Evolutionary conservation across 148 eudicot genomes (phyloP).

Genomic region (Chenopodium berlandieri): DNA sequence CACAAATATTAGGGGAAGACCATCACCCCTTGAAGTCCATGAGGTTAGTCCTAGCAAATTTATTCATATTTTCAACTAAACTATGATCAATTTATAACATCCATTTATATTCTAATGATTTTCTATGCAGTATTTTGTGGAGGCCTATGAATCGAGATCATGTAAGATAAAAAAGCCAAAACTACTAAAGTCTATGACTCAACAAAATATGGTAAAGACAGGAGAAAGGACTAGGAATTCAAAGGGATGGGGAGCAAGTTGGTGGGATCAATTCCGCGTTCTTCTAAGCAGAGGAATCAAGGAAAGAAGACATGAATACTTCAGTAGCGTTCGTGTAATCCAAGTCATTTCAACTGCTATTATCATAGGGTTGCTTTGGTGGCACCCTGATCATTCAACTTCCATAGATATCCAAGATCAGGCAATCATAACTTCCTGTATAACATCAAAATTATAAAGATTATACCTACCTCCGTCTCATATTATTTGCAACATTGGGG

Average conservation of each 20-base stretch:
- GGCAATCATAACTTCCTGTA: neutral
- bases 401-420: conserved; percentile 21
- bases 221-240: conserved; percentile 1
- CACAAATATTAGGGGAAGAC: neutral
- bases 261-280: conserved; percentile 34
- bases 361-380: conserved; percentile 36
- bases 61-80: neutral
- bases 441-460: neutral
- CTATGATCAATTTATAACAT: neutral
- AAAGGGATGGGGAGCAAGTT: conserved; percentile 24
- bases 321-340: conserved; percentile 27
- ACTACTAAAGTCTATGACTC: neutral
- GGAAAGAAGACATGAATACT: conserved; percentile 35
- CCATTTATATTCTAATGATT: too few species aligned
- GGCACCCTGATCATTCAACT: conserved; percentile 23
- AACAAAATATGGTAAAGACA: neutral
- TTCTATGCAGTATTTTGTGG: conserved; percentile 27
- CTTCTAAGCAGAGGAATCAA: conserved; percentile 33
- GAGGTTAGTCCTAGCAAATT: conserved; percentile 23
- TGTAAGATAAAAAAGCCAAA: conserved; percentile 10
- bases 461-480: too few species aligned
- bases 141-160: conserved; percentile 18
- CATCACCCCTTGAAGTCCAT: conserved; percentile 30
- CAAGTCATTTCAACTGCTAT: conserved; percentile 36
- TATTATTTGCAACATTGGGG: too few species aligned